Percentiles rank a stretch among this genome's conserved stretches.
phyloP scores from a whole-genome alignment of 2,329 filamentous ascomycete species.

The Colletotrichum plurivorum region DNA sequence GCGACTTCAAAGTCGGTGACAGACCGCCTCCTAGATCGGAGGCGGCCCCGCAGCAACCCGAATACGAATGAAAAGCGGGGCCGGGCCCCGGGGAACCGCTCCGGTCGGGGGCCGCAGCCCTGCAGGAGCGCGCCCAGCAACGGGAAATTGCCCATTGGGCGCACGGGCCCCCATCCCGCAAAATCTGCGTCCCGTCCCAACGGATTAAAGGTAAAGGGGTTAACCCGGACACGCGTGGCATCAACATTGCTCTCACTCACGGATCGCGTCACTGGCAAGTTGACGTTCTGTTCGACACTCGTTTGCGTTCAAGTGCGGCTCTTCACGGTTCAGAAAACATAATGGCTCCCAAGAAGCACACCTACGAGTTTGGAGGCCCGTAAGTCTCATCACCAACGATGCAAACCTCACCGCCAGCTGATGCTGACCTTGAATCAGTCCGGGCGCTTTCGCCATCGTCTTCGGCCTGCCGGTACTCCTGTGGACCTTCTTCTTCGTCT shows the following conservation, averaged over 20 bases:
- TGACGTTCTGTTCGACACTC: background rate
- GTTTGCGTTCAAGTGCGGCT: background rate
- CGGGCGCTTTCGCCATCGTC: constrained; percentile 80
- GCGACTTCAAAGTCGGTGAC: too few species aligned
- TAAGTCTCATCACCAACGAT: constrained; percentile 41
- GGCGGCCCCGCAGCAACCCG: constrained; percentile 8
- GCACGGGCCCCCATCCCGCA: constrained; percentile 15
- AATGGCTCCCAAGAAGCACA: constrained; percentile 38
- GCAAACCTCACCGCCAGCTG: constrained; percentile 2
- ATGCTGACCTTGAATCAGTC: constrained; percentile 57
- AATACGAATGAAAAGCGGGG: constrained; percentile 28
- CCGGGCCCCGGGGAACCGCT: background rate
- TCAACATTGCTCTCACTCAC: background rate
- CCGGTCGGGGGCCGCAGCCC: background rate
- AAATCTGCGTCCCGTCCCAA: constrained; percentile 18
- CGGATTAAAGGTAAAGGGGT: constrained; percentile 26
- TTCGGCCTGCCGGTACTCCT: constrained; percentile 82
- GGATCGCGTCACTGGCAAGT: background rate
- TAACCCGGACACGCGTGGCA: background rate
- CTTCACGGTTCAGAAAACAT: too few species aligned
- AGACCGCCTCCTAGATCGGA: too few species aligned
- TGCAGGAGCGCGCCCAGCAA: constrained; percentile 18
- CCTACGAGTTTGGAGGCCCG: constrained; percentile 53
- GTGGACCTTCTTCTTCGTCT: constrained; percentile 82
- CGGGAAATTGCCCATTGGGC: constrained; percentile 22